phyloP scores from a whole-genome alignment of 345 rosid genomes.

The Eucalyptus melliodora region DNA sequence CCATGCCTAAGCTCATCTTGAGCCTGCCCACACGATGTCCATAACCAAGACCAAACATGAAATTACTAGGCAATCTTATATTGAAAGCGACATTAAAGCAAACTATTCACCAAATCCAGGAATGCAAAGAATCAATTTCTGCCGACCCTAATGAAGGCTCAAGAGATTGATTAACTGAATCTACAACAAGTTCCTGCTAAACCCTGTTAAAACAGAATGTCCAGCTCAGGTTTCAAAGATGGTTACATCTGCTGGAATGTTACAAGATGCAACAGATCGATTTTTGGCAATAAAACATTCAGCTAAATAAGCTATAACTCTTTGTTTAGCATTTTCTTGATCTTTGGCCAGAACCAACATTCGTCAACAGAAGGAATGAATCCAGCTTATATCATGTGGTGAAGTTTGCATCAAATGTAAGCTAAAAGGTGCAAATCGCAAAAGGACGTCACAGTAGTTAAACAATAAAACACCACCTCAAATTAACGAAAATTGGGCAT shows the following conservation, averaged over 20 bases:
- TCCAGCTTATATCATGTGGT: not conserved
- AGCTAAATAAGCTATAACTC: not conserved
- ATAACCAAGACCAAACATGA: not conserved
- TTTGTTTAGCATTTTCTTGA: not conserved
- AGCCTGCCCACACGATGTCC: not conserved
- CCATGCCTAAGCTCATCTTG: not conserved
- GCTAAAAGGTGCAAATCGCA: not conserved
- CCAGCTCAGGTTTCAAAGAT: not conserved
- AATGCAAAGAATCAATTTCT: not conserved
- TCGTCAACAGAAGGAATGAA: not conserved
- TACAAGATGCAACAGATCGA: not conserved
- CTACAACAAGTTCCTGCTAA: not conserved
- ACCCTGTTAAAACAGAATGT: not conserved
- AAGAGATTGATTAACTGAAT: not conserved
- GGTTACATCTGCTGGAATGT: not conserved
- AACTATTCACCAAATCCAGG: not conserved
- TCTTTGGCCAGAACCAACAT: not conserved
- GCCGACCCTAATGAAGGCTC: not conserved
- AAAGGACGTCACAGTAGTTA: not conserved
- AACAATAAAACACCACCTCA: not conserved
- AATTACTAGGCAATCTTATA: not conserved
- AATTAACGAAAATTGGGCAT: not conserved
- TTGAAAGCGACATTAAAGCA: not conserved
- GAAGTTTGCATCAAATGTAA: not conserved
- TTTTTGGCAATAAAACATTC: not conserved